A percentile compares a stretch with the other conserved stretches of the same genome.
Evolutionary conservation across 2,329 filamentous ascomycete genomes (phyloP).

Genomic region (Cryphonectria radicalis): DNA sequence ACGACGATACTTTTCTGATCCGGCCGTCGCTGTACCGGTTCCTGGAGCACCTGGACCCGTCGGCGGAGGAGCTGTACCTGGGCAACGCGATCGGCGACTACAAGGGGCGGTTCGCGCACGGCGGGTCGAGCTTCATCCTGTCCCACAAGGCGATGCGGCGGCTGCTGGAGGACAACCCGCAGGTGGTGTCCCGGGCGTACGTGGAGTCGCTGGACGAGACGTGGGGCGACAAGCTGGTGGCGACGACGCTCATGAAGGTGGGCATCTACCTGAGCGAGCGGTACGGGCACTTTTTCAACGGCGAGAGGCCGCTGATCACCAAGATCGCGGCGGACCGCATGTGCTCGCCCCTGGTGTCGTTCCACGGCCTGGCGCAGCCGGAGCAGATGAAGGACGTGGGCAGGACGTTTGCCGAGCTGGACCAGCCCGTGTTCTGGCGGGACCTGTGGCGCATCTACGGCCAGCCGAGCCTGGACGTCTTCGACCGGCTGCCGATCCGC

Average conservation of each 20-base stretch:
- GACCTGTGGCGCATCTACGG: constrained; percentile 56
- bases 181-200: constrained; percentile 50
- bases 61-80: constrained; percentile 52
- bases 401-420: constrained; percentile 43
- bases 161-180: constrained; percentile 48
- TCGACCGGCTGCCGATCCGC: constrained; percentile 43
- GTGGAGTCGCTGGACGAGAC: constrained; percentile 54
- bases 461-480: constrained; percentile 43
- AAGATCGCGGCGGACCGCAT: constrained; percentile 54
- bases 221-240: constrained; percentile 59
- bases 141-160: constrained; percentile 54
- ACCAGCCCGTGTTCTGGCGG: constrained; percentile 52
- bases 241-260: constrained; percentile 56
- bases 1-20: constrained; percentile 62
- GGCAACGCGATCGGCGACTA: constrained; percentile 63
- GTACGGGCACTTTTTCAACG: constrained; percentile 60
- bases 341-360: constrained; percentile 59
- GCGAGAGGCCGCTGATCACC: constrained; percentile 54
- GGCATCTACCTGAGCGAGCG: constrained; percentile 60
- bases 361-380: constrained; percentile 53
- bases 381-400: constrained; percentile 52
- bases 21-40: constrained; percentile 52
- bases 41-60: constrained; percentile 53
- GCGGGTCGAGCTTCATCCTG: constrained; percentile 58
- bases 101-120: constrained; percentile 59